Evolutionary conservation across 2,329 filamentous ascomycete species (phyloP), one percentile per base, ranked within the genome.

Genomic region (Ceratocystis diversiconidia): DNA sequence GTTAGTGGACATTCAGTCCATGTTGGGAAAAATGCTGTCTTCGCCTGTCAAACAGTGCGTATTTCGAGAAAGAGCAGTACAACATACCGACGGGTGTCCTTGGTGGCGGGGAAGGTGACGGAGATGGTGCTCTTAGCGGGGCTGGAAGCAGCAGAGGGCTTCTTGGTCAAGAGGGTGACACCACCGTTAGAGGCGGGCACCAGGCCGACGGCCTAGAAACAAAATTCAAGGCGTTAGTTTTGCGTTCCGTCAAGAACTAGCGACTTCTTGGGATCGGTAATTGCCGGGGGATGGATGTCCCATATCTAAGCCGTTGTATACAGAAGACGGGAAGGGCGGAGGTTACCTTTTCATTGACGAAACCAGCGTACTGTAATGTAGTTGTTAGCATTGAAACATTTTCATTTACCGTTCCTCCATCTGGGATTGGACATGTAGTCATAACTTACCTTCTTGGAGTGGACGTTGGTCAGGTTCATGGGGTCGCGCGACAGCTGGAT

Each of bases 401-500:
- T 28, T 3, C 3, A 43, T 61, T n/a, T 8, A 3, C 8, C 8
- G 32, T 10, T 36, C 8, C 32, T 10, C 32, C 10, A 41, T 15
- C 10, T 44, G 6, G 30, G 46, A 48, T 32, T 5, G 5, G 22
- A 46, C n/a, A 22, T 12, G 17, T 3, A 30, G 17, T n/a, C 30
- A 28, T 8, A 72, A 66, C 76, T 70, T 79, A 94, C 90, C 87
- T 95, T 97, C 81, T 90, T 88, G 73, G 84, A 86, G 83, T 95
- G 88, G 79, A 87, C 82, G 87, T 96, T 97, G 77, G 80, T 83
- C 79, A 97, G 79, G 85, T 97, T 99, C 72, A 96, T 80, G 73
- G 92, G 90, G 77, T 97, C 92, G 73, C 89, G 88, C 72, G 92
- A 97, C 84, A 99, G 91, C 79, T 89, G 88, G 73, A 88, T 82